Evolutionary conservation across 352 stramenopile genomes (phyloP).

Genomic region (Elongisporangium anandrum): DNA sequence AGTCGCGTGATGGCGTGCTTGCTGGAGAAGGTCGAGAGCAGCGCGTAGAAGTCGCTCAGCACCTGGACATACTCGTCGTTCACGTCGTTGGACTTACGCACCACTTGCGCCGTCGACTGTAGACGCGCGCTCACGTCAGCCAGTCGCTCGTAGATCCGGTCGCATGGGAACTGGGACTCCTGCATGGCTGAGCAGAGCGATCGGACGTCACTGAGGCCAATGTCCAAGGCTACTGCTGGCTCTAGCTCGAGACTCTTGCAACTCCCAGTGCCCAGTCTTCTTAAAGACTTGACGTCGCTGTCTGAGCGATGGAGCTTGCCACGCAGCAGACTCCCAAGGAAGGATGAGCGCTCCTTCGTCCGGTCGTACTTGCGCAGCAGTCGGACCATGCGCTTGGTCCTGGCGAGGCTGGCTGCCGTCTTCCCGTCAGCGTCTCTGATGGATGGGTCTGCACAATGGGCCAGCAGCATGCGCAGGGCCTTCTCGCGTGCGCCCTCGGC

Average conservation of each 20-base stretch:
- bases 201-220: not conserved
- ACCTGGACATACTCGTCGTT: not conserved
- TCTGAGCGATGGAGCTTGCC: not conserved
- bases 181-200: not conserved
- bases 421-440: not conserved
- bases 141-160: not conserved
- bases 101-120: not conserved
- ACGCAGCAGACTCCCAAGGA: not conserved
- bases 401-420: not conserved
- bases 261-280: not conserved
- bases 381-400: not conserved
- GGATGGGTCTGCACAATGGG: not conserved
- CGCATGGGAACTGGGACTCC: not conserved
- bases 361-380: not conserved
- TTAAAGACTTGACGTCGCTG: not conserved
- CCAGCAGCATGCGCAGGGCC: not conserved
- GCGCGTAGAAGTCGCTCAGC: not conserved
- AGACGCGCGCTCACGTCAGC: not conserved
- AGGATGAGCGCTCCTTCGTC: not conserved
- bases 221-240: not conserved
- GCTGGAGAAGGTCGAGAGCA: not conserved
- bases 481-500: not conserved
- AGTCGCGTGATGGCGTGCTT: not conserved
- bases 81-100: not conserved
- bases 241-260: not conserved